phyloP scores from a whole-genome alignment of 257 asterid genomes.

The Paulownia fortunei region DNA sequence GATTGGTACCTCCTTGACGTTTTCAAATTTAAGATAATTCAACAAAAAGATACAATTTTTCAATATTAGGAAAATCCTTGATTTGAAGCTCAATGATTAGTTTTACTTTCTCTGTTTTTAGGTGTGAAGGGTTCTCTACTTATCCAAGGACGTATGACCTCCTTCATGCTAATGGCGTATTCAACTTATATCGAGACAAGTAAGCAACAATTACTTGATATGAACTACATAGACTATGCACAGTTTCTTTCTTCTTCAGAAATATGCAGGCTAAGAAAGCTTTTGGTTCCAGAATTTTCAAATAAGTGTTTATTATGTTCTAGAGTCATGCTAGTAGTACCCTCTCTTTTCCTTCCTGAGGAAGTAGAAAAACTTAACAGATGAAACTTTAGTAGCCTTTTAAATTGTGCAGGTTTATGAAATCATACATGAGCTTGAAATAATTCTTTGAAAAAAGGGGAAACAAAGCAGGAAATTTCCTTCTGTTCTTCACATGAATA shows the following conservation, averaged over 20 bases:
- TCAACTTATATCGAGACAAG: slow-evolving; percentile 79
- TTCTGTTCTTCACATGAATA: background rate
- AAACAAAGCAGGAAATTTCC: background rate
- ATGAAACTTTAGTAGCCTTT: background rate
- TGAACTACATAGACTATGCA: slow-evolving; percentile 2
- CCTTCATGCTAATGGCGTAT: slow-evolving; percentile 74
- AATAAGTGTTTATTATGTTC: background rate
- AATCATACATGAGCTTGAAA: background rate
- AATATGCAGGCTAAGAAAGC: background rate
- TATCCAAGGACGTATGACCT: slow-evolving; percentile 96
- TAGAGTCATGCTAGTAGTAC: background rate
- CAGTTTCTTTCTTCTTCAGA: background rate
- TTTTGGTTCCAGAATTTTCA: background rate
- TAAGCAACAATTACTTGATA: slow-evolving; percentile 40
- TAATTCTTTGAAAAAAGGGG: background rate
- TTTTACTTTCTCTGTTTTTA: slow-evolving; percentile 26
- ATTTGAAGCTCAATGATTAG: slow-evolving; percentile 23
- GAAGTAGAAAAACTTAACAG: background rate
- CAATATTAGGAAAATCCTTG: background rate
- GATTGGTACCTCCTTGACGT: slow-evolving; percentile 66
- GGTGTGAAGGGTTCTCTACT: slow-evolving; percentile 98
- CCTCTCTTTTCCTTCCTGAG: background rate
- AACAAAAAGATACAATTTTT: background rate
- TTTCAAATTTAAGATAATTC: background rate
- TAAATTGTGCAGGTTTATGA: background rate